These are phyloP conservation scores for Magnolia kwangsiensis DNA, from an alignment of 164 flowering plant genomes.

Conservation along the genomic window DNA sequence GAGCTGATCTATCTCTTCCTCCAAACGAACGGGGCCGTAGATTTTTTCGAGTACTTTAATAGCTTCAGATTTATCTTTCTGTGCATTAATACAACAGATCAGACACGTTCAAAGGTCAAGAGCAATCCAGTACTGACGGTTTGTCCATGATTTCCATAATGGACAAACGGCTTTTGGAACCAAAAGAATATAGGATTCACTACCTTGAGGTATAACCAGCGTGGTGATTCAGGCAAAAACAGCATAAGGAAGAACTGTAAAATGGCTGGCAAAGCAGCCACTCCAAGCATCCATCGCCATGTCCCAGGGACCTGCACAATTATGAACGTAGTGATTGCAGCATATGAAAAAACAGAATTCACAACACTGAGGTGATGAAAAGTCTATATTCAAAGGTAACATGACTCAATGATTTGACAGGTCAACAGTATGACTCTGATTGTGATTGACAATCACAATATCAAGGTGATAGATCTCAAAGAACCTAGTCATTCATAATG, in stretches of 20 bases:
- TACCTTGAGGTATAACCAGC: slow-evolving; percentile 95
- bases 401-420: background rate
- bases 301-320: slow-evolving; percentile 82
- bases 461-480: background rate
- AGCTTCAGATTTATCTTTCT: slow-evolving; percentile 66
- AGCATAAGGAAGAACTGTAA: slow-evolving; percentile 79
- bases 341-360: background rate
- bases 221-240: slow-evolving; percentile 87
- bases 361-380: background rate
- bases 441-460: background rate
- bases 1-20: slow-evolving; percentile 74
- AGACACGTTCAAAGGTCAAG: background rate
- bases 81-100: slow-evolving; percentile 13
- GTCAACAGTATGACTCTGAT: background rate
- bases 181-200: background rate
- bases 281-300: slow-evolving; percentile 99
- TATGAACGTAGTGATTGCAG: background rate
- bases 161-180: background rate
- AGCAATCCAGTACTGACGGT: background rate
- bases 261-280: slow-evolving; percentile 82
- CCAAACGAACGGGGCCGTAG: slow-evolving; percentile 70
- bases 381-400: background rate
- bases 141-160: background rate
- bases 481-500: too few species aligned
- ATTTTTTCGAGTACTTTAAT: slow-evolving; percentile 71